Conservation (phyloP, 192 early-diverging fungal genomes). For the Backusella tuberculispora region DNA sequence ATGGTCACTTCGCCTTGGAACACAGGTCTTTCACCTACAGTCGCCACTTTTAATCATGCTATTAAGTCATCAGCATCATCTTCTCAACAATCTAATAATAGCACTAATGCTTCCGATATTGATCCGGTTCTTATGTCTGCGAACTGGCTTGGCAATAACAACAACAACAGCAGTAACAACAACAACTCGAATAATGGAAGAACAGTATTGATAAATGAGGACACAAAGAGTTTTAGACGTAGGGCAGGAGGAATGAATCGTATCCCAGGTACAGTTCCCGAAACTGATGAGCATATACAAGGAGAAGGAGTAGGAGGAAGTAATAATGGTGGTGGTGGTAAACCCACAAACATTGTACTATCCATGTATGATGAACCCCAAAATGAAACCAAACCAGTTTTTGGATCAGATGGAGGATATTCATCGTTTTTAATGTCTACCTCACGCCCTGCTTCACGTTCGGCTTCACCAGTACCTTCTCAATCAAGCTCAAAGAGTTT, state of each 20-base stretch:
- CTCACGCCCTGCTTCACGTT: constrained; percentile 31
- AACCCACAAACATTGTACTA: constrained; percentile 31
- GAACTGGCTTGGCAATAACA: background rate
- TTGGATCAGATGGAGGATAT: constrained; percentile 9
- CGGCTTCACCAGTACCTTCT: constrained; percentile 25
- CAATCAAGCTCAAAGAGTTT: constrained; percentile 37
- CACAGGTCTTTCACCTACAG: background rate
- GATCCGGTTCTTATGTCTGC: too few species aligned
- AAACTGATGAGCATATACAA: constrained; percentile 16
- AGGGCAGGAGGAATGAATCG: background rate
- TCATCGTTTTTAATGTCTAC: constrained; percentile 20
- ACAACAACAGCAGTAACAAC: background rate
- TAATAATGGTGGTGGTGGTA: too few species aligned
- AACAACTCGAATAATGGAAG: background rate
- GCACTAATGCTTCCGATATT: too few species aligned
- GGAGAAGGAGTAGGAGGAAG: too few species aligned
- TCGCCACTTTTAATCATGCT: background rate
- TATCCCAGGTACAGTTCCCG: constrained; percentile 25
- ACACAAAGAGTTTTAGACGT: constrained; percentile 29
- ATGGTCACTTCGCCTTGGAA: background rate
- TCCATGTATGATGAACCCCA: constrained; percentile 37
- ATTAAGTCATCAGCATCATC: background rate
- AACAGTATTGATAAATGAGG: background rate
- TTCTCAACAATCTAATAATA: too few species aligned
- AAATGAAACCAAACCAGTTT: background rate